A percentile compares a stretch with the other conserved stretches of the same genome.
phyloP scores from a whole-genome alignment of 441 rosid species.

The Daphne laureola region DNA sequence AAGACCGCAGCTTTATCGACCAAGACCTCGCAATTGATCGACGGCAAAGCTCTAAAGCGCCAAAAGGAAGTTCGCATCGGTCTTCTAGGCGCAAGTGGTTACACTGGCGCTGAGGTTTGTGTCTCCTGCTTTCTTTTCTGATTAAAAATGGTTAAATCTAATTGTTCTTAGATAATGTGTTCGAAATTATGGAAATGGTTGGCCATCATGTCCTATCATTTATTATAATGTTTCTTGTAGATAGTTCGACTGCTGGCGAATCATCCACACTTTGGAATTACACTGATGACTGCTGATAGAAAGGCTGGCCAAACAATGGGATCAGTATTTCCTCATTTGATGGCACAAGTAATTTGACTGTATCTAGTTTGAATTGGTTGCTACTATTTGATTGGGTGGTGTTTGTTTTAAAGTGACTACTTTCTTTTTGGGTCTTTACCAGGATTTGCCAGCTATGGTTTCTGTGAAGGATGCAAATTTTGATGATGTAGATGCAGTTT shows the following conservation, averaged over 20 bases:
- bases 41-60: conserved; percentile 18
- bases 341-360: conserved; percentile 41
- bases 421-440: conserved; percentile 13
- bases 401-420: conserved; percentile 16
- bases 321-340: conserved; percentile 80
- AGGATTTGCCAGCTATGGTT: conserved; percentile 76
- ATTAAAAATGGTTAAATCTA: background rate
- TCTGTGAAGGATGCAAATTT: conserved; percentile 76
- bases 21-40: conserved; percentile 29
- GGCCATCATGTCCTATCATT: background rate
- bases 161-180: background rate
- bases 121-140: background rate
- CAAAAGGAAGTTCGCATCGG: conserved; percentile 57
- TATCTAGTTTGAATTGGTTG: background rate
- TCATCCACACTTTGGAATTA: conserved; percentile 68
- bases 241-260: conserved; percentile 71
- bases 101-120: conserved; percentile 95
- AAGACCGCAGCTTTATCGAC: conserved; percentile 28
- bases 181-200: background rate
- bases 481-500: conserved; percentile 77
- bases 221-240: conserved; percentile 28
- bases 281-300: conserved; percentile 91
- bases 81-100: conserved; percentile 94
- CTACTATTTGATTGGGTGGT: background rate
- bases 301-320: conserved; percentile 91